Evolutionary conservation across 345 rosid species (phyloP), one percentile per base, ranked within the genome.

Genomic region (Sapria himalayana): DNA sequence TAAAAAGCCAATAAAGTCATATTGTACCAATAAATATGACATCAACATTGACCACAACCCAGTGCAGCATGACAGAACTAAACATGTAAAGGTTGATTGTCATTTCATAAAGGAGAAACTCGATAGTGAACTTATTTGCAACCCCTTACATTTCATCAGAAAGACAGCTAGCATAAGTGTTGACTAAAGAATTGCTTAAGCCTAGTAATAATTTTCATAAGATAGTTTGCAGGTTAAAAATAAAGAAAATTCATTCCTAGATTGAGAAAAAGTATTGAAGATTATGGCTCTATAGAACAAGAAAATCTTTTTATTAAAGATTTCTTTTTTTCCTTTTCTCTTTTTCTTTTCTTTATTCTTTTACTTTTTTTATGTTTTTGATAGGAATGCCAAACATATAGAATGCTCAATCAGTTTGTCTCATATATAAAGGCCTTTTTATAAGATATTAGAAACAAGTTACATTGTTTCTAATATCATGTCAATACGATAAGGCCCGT

Each of bases 21-120:
- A 18, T 7, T 29, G 25, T 44, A 37, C 15, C n/a, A 44, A 44
- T 5, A 44, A 29, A 7, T 29, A 12, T 1, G 19, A 35, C 1
- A 44, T n/a, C 4, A 19, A 3, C 15, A 44, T 18, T 29, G 25
- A 27, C n/a, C 25, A 31, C 15, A 18, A 44, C 17, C 48, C 23
- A 11, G 16, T 31, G 4, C 16, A 44, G 16, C 48, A 31, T 44
- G 17, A 44, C 32, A 6, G 25, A 29, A 44, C 19, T 18, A 44
- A 31, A n/a, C 37, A 44, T 18, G 19, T 39, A 4, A 14, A 39
- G 5, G 9, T 24, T 17, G 11, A 39, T 19, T 5, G 4, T 5
- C 24, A 39, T 10, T 39, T 39, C 14, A 39, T 39, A 9, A 39
- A 39, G 22, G 25, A 20, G 22, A 39, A 18, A 29, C 12, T 39